Base-by-base conservation (phyloP, 768 basidiomycete species). In the Boletus subcaerulescens region DNA sequence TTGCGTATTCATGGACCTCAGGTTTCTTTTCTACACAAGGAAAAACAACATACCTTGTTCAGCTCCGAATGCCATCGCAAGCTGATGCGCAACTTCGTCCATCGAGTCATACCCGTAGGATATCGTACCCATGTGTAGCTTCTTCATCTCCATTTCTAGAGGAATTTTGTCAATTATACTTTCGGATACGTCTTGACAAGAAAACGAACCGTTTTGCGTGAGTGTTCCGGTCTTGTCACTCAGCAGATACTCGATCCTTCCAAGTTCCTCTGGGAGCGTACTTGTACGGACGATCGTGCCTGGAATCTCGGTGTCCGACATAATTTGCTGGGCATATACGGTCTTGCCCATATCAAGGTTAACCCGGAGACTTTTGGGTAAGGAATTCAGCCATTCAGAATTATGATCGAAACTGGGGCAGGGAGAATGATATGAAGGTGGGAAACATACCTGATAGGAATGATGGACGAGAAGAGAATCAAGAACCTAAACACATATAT, bases 331-430 rank as follows among this genome's bases (percentile, higher is more conserved):
- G 0, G 93, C 94, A 63, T 99, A 99, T 41, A 98, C 90, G 1
- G 95, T 98, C 74, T 99, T 99, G 53, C 97, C 97, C 95, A 99
- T 98, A 71, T 99, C 97, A 50, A 99, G 80, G 63, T 99, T 99
- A 50, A 99, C 96, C n/a, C 97, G 90, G 52, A 99, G 76, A 79
- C 95, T 98, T 29, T 7, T 49, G 14, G 15, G 15, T 0, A 32
- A 50, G 18, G 43, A 1, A 32, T 55, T 29, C 17, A 59, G 53
- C 24, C 13, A 35, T 15, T 11, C 14, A 13, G 12, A 12, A 22
- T 15, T 6, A 4, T 5, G 35, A 36, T 36, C 35, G 15, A 36
- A 17, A 36, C 7, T 18, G n/a, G 38, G 38, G 17, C 5, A 4
- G 14, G 38, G 38, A n/a, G n/a, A 9, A 46, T 31, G 29, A 33